Evolutionary conservation across 2,329 filamentous ascomycete genomes (phyloP).

Genomic region (Pseudocercospora musae): DNA sequence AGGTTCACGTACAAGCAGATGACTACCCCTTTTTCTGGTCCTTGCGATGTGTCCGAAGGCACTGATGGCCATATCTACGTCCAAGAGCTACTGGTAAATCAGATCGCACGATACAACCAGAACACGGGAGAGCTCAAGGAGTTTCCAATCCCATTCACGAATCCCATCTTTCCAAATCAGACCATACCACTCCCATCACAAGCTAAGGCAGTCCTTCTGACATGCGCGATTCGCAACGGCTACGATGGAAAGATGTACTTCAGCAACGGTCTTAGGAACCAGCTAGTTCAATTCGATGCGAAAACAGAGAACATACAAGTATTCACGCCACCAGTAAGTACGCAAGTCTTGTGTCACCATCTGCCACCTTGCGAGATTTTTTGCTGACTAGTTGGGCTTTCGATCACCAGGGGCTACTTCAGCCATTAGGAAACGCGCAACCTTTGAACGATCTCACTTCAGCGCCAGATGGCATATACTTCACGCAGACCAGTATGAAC

Average conservation of each 20-base stretch:
- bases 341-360: neutral
- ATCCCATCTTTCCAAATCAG: neutral
- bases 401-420: neutral
- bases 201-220: constrained; percentile 7
- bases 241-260: constrained; percentile 14
- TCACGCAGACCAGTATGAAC: constrained; percentile 8
- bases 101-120: constrained; percentile 10
- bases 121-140: constrained; percentile 10
- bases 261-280: constrained; percentile 11
- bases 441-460: constrained; percentile 12
- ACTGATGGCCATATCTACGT: constrained; percentile 10
- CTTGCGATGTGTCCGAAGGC: constrained; percentile 13
- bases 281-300: constrained; percentile 11
- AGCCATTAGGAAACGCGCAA: constrained; percentile 1
- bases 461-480: constrained; percentile 10
- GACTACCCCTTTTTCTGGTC: constrained; percentile 8
- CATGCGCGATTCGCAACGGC: constrained; percentile 14
- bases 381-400: neutral
- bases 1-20: constrained; percentile 9
- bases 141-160: constrained; percentile 17
- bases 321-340: constrained; percentile 7
- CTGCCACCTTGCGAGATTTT: neutral
- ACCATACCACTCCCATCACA: constrained; percentile 9
- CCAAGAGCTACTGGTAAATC: constrained; percentile 10
- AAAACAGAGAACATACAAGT: constrained; percentile 7